Evolutionary conservation across 2,329 filamentous ascomycete species (phyloP).

Genomic region (Fusarium bulbicola): DNA sequence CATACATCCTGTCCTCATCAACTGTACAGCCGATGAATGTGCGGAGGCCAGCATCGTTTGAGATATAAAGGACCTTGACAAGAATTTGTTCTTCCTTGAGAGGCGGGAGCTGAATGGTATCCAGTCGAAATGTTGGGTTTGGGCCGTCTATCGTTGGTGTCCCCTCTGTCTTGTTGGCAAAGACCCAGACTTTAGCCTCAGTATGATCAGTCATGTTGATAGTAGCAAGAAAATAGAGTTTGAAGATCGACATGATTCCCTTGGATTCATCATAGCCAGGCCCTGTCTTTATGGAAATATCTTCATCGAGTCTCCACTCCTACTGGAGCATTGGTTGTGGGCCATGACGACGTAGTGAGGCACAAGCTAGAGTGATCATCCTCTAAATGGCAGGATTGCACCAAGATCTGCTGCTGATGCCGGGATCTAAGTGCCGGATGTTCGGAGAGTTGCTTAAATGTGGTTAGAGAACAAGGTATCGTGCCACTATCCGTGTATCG

Average conservation of each 20-base stretch:
- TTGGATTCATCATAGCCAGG: too few relatives aligned
- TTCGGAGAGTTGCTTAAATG: neutral
- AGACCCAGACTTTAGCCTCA: slow-evolving; percentile 1
- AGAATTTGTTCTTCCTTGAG: neutral
- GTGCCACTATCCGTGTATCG: neutral
- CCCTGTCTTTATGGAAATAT: neutral
- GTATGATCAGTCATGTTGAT: neutral
- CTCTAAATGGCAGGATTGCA: neutral
- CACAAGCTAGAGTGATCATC: neutral
- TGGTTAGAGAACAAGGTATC: neutral
- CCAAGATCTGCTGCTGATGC: neutral
- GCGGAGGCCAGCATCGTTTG: slow-evolving; percentile 4
- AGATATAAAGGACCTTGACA: slow-evolving; percentile 9
- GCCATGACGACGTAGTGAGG: neutral
- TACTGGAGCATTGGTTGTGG: neutral
- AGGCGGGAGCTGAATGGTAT: neutral
- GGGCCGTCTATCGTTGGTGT: neutral
- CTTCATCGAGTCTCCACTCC: neutral
- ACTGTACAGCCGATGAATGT: neutral
- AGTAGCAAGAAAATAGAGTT: too few relatives aligned
- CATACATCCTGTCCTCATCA: slow-evolving; percentile 7
- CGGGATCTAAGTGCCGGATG: accelerated
- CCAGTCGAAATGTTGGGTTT: neutral
- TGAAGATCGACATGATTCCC: neutral
- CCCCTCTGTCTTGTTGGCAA: slow-evolving; percentile 1